Percentiles rank a stretch among this genome's conserved stretches.
Conservation (phyloP, 805 yeast genomes). For the Nakazawaea holstii region DNA sequence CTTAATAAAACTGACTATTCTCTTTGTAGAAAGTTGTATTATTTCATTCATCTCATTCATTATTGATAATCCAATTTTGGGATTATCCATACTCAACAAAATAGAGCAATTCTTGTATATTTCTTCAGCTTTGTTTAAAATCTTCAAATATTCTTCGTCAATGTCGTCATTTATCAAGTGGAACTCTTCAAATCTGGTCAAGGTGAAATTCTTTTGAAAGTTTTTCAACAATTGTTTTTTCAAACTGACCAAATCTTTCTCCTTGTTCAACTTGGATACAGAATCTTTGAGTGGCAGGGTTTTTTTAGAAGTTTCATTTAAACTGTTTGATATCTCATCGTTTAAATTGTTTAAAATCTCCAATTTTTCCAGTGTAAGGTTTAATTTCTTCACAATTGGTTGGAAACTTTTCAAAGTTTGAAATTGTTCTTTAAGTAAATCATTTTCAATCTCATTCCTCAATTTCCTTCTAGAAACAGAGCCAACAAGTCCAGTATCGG, state of each 20-base stretch:
- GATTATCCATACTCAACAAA: conserved; percentile 64
- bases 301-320: conserved; percentile 22
- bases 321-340: conserved; percentile 17
- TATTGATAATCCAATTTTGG: conserved; percentile 58
- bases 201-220: conserved; percentile 57
- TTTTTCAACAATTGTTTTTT: conserved; percentile 47
- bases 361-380: conserved; percentile 23
- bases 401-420: conserved; percentile 39
- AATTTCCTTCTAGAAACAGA: conserved; percentile 55
- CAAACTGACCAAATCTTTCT: conserved; percentile 31
- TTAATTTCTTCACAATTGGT: conserved; percentile 37
- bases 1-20: conserved; percentile 37
- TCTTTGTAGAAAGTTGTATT: conserved; percentile 48
- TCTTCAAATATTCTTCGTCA: conserved; percentile 46
- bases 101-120: conserved; percentile 67
- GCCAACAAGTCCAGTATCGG: conserved; percentile 49
- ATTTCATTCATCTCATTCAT: conserved; percentile 51
- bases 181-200: conserved; percentile 69
- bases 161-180: conserved; percentile 42
- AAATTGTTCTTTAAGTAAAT: conserved; percentile 51
- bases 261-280: conserved; percentile 21
- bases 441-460: conserved; percentile 55
- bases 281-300: conserved; percentile 15
- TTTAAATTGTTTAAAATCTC: conserved; percentile 20
- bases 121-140: conserved; percentile 53